These are phyloP conservation scores for Exidia glandulosa DNA, from an alignment of 768 basidiomycete species.

Conservation along the genomic window DNA sequence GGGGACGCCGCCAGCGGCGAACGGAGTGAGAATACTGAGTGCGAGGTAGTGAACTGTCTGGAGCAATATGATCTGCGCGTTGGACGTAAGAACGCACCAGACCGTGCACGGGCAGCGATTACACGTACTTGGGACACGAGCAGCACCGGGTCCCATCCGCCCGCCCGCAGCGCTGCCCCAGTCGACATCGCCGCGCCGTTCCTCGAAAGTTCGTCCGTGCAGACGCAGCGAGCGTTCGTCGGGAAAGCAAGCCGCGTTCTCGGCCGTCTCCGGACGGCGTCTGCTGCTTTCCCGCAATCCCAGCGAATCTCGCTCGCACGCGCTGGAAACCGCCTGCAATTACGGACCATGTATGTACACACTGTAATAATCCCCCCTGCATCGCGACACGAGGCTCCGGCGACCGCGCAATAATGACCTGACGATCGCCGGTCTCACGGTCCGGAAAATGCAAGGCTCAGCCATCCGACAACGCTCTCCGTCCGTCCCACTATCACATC, in stretches of 20 bases:
- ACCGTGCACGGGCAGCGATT: background rate
- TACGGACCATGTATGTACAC: too few species aligned
- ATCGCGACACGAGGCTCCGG: too few species aligned
- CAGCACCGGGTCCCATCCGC: slow-evolving; percentile 81
- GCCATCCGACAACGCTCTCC: too few species aligned
- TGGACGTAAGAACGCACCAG: background rate
- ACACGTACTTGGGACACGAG: slow-evolving; percentile 69
- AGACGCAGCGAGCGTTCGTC: background rate
- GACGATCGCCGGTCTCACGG: too few species aligned
- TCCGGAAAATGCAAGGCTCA: too few species aligned
- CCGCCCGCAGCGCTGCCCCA: background rate
- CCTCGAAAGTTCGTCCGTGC: background rate
- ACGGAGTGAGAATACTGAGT: slow-evolving; percentile 70
- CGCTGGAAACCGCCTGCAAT: background rate
- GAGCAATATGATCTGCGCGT: slow-evolving; percentile 72
- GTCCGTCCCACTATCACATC: too few species aligned
- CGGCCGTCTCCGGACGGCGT: background rate
- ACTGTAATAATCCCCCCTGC: too few species aligned
- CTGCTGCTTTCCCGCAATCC: background rate
- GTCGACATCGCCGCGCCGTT: background rate
- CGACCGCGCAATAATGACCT: too few species aligned
- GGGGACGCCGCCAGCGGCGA: slow-evolving; percentile 36
- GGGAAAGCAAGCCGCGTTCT: background rate
- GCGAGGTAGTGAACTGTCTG: slow-evolving; percentile 92
- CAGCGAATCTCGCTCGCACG: background rate